Percentiles rank a stretch among this genome's conserved stretches.
Conservation (phyloP, 2,329 filamentous ascomycete genomes). For the Trichoderma breve region DNA sequence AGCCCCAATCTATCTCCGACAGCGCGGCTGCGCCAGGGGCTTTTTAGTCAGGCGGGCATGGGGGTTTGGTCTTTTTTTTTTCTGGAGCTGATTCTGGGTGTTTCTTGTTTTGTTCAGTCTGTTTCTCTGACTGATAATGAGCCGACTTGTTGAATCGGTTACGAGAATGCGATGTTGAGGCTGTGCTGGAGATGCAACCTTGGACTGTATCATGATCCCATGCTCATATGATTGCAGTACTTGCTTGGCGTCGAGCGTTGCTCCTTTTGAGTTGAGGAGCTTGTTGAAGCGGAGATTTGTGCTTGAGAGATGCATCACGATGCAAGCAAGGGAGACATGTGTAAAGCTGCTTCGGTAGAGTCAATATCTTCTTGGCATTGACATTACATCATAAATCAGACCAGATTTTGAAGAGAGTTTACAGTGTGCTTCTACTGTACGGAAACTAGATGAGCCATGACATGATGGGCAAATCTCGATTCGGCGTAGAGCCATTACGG, state of each 20-base stretch:
- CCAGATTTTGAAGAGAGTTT: background rate
- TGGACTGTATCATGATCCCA: background rate
- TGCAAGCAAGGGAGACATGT: background rate
- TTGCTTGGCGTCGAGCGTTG: background rate
- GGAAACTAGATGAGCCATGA: background rate
- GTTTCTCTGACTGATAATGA: background rate
- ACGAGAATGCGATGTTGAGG: background rate
- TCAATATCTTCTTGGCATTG: background rate
- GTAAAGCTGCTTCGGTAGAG: background rate
- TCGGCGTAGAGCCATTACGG: background rate
- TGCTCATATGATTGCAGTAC: conserved; percentile 1
- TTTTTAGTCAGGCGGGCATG: background rate
- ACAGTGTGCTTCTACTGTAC: background rate
- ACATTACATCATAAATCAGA: background rate
- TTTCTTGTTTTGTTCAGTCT: background rate
- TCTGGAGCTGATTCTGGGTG: background rate
- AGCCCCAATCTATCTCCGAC: conserved; percentile 12
- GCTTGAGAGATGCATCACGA: background rate
- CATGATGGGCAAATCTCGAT: background rate
- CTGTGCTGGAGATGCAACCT: background rate
- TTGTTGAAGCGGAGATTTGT: background rate
- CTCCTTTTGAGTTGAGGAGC: background rate
- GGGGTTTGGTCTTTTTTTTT: background rate
- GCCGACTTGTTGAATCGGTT: background rate
- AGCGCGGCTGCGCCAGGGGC: background rate